phyloP scores from a whole-genome alignment of 352 stramenopile species.

The Globisporangium viniferum region DNA sequence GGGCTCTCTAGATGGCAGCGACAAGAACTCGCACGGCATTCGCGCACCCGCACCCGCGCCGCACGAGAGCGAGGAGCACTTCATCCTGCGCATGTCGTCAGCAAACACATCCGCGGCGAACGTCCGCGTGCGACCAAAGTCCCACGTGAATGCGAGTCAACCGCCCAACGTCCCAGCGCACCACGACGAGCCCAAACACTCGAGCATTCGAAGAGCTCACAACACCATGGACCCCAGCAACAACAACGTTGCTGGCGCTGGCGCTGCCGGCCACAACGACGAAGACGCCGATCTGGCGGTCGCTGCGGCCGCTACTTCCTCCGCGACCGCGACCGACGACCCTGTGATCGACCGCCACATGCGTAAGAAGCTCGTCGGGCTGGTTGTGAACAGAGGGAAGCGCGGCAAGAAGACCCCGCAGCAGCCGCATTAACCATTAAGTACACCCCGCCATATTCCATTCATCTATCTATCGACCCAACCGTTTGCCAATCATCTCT shows the following conservation, averaged over 20 bases:
- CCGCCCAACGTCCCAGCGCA: slow-evolving; percentile 19
- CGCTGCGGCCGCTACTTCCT: neutral
- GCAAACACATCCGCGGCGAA: slow-evolving; percentile 64
- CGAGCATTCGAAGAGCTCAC: slow-evolving; percentile 16
- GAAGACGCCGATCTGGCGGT: slow-evolving; percentile 3
- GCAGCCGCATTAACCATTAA: slow-evolving; percentile 18
- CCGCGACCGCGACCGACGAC: slow-evolving; percentile 31
- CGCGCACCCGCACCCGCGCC: slow-evolving; percentile 58
- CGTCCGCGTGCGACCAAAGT: slow-evolving; percentile 76
- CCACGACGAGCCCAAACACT: slow-evolving; percentile 25
- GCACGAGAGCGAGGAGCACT: slow-evolving; percentile 79
- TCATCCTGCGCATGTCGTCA: slow-evolving; percentile 79
- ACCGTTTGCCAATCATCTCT: neutral
- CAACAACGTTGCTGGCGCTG: slow-evolving; percentile 17
- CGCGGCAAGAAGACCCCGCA: slow-evolving; percentile 55
- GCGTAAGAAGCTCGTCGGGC: slow-evolving; percentile 79
- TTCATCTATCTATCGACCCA: neutral
- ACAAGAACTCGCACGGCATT: slow-evolving; percentile 39
- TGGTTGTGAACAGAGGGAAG: slow-evolving; percentile 78
- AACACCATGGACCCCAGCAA: slow-evolving; percentile 18
- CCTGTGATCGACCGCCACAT: slow-evolving; percentile 71
- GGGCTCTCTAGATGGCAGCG: slow-evolving; percentile 7
- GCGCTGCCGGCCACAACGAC: slow-evolving; percentile 23
- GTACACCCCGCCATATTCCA: neutral
- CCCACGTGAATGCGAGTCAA: slow-evolving; percentile 27